These are phyloP conservation scores for Zanthoxylum bungeanum DNA, from an alignment of 345 rosid species.

Conservation along the genomic window DNA sequence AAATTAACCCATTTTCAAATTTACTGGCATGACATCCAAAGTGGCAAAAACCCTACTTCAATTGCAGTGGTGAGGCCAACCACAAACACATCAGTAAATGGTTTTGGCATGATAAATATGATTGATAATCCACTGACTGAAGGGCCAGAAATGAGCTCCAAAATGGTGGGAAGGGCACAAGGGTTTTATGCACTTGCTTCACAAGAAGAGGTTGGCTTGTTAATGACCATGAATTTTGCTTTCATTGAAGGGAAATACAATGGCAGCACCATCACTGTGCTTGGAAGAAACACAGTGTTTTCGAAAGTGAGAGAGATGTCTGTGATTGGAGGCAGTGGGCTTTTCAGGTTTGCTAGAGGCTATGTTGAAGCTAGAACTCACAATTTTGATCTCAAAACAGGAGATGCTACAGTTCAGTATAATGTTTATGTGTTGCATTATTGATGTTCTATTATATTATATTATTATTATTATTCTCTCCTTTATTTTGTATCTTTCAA, in stretches of 20 bases:
- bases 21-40: constrained; percentile 65
- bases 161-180: constrained; percentile 38
- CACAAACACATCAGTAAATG: constrained; percentile 22
- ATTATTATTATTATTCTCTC: not conserved
- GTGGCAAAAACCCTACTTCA: constrained; percentile 52
- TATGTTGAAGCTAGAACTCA: constrained; percentile 48
- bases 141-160: constrained; percentile 34
- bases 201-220: constrained; percentile 26
- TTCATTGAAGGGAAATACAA: constrained; percentile 42
- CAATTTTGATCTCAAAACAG: constrained; percentile 1
- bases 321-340: constrained; percentile 59
- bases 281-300: constrained; percentile 42
- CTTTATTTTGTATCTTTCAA: not conserved
- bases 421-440: constrained; percentile 24
- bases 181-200: constrained; percentile 36
- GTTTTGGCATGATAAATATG: constrained; percentile 39
- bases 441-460: not conserved
- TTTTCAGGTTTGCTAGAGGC: constrained; percentile 60
- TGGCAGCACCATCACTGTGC: constrained; percentile 39
- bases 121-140: constrained; percentile 42
- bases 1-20: constrained; percentile 61
- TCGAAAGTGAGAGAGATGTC: constrained; percentile 53
- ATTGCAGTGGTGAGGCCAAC: constrained; percentile 36
- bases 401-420: constrained; percentile 18
- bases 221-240: constrained; percentile 48